Evolutionary conservation across 805 yeast species (phyloP).

Genomic region (Teunomyces tritomae): DNA sequence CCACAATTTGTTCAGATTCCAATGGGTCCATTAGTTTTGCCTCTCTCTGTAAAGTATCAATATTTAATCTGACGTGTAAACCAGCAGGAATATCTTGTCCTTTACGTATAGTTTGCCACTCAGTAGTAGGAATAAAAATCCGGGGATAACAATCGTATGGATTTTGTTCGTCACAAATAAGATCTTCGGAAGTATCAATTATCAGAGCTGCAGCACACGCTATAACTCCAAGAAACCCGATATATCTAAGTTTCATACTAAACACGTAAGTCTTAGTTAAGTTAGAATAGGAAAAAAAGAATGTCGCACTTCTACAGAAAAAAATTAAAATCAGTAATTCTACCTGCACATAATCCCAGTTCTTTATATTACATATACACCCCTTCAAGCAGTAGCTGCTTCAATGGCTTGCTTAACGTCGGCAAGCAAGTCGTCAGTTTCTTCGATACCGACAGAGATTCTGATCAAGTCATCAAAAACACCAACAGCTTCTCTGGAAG

Average conservation of each 20-base stretch:
- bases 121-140: slow-evolving; percentile 57
- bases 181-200: slow-evolving; percentile 9
- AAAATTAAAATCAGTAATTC: too few species aligned
- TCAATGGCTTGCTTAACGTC: slow-evolving; percentile 62
- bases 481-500: slow-evolving; percentile 73
- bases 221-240: not conserved
- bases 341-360: not conserved
- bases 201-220: slow-evolving; percentile 3
- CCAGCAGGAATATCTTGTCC: slow-evolving; percentile 85
- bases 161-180: slow-evolving; percentile 42
- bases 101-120: slow-evolving; percentile 68
- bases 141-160: slow-evolving; percentile 59
- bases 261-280: too few species aligned
- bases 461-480: slow-evolving; percentile 81
- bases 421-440: slow-evolving; percentile 28
- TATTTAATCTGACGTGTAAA: slow-evolving; percentile 67
- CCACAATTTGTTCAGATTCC: not conserved
- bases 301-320: not conserved
- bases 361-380: slow-evolving; percentile 2
- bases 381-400: slow-evolving; percentile 12
- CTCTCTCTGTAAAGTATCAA: slow-evolving; percentile 67
- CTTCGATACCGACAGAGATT: slow-evolving; percentile 30
- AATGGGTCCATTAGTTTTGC: slow-evolving; percentile 55
- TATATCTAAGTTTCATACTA: not conserved
- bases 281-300: too few species aligned